These are phyloP conservation scores for Camptophora hylomeconis DNA, from an alignment of 2,329 filamentous ascomycete species.

Conservation along the genomic window DNA sequence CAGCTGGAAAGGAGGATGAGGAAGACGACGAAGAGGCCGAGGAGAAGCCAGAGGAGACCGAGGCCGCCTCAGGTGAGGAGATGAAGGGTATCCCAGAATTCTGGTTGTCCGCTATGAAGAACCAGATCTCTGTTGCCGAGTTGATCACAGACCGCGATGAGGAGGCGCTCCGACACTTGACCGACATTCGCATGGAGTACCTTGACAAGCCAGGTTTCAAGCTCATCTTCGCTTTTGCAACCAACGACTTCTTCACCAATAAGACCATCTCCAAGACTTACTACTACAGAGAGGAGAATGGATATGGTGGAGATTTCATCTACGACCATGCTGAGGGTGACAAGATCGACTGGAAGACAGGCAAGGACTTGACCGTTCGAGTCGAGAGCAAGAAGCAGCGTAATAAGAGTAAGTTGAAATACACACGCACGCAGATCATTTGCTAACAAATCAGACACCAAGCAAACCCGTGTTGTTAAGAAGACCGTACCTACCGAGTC, in stretches of 20 bases:
- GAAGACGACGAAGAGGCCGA: slow-evolving; percentile 54
- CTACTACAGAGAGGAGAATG: slow-evolving; percentile 97
- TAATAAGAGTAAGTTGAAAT: slow-evolving; percentile 73
- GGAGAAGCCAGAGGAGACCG: slow-evolving; percentile 45
- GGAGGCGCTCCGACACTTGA: slow-evolving; percentile 75
- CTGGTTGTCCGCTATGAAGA: slow-evolving; percentile 99
- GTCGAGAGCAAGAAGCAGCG: slow-evolving; percentile 99
- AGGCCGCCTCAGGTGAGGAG: slow-evolving; percentile 30
- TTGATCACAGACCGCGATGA: slow-evolving; percentile 98
- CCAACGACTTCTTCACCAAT: slow-evolving; percentile 96
- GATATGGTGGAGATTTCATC: slow-evolving; percentile 97
- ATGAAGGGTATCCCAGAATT: slow-evolving; percentile 89
- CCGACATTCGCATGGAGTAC: slow-evolving; percentile 97
- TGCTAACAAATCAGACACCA: slow-evolving; percentile 57
- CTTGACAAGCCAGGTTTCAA: slow-evolving; percentile 96
- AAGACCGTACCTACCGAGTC: slow-evolving; percentile 98
- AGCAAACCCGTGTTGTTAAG: slow-evolving; percentile 97
- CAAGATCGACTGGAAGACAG: slow-evolving; percentile 92
- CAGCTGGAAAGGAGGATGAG: slow-evolving; percentile 69
- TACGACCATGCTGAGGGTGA: slow-evolving; percentile 98
- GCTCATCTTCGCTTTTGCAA: slow-evolving; percentile 89
- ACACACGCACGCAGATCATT: slow-evolving; percentile 7
- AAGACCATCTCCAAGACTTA: slow-evolving; percentile 97
- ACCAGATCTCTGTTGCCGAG: slow-evolving; percentile 90
- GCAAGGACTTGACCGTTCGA: slow-evolving; percentile 85